Evolutionary conservation across 345 rosid genomes (phyloP).

Genomic region (Aegle marmelos): DNA sequence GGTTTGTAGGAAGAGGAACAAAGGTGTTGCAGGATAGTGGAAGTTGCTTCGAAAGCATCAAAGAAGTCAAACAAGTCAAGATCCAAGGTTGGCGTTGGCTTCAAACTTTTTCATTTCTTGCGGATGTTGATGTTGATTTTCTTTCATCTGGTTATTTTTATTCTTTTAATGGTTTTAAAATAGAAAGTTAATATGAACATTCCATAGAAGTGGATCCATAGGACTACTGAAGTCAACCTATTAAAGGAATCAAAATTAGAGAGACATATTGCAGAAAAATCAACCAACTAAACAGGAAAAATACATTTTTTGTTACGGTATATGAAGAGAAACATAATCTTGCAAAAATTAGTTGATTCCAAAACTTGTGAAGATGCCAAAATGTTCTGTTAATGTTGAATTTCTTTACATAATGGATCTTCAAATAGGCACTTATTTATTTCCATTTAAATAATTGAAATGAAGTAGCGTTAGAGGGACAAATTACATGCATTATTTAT

Average conservation of each 20-base stretch:
- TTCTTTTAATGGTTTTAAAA: background rate
- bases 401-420: background rate
- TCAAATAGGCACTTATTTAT: background rate
- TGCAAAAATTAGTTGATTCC: background rate
- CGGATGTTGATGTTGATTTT: background rate
- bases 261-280: background rate
- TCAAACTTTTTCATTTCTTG: background rate
- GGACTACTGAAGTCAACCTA: background rate
- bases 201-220: background rate
- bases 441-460: background rate
- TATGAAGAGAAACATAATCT: background rate
- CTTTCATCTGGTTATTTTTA: background rate
- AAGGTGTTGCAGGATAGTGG: constrained; percentile 35
- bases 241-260: background rate
- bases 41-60: constrained; percentile 16
- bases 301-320: background rate
- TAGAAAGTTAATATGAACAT: background rate
- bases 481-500: no score
- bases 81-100: constrained; percentile 27
- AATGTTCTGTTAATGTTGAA: background rate
- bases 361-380: background rate
- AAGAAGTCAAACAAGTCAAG: constrained; percentile 29
- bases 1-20: constrained; percentile 55
- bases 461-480: no score
- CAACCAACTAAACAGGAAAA: background rate